These are phyloP conservation scores for Coemansia sp. DNA, from an alignment of 192 early-diverging fungal species.

Conservation along the genomic window DNA sequence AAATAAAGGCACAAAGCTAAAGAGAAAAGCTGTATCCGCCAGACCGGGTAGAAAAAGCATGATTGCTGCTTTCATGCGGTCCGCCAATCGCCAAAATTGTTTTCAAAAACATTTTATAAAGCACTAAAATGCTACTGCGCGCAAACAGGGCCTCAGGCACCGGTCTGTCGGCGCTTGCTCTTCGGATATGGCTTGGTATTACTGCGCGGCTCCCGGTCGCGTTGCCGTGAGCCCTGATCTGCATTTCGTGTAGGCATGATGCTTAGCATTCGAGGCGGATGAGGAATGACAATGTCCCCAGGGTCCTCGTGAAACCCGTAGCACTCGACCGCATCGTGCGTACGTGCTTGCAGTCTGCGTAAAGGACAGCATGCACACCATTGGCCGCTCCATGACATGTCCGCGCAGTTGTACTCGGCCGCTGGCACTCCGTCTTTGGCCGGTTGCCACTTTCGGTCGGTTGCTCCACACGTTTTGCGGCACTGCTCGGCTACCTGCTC, in stretches of 20 bases:
- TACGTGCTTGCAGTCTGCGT: slow-evolving; percentile 19
- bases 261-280: slow-evolving; percentile 37
- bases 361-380: slow-evolving; percentile 52
- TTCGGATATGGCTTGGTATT: not conserved
- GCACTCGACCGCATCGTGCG: slow-evolving; percentile 17
- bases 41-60: not conserved
- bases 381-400: slow-evolving; percentile 34
- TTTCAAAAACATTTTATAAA: not conserved
- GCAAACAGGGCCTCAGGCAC: not conserved
- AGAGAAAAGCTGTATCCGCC: not conserved
- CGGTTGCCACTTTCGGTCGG: slow-evolving; percentile 13
- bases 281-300: slow-evolving; percentile 47
- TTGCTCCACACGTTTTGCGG: slow-evolving; percentile 20
- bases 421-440: slow-evolving; percentile 22
- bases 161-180: slow-evolving; percentile 1
- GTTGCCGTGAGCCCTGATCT: not conserved
- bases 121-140: too few species aligned
- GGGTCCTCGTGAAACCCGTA: slow-evolving; percentile 46
- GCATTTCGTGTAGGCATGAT: slow-evolving; percentile 16
- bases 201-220: slow-evolving; percentile 1
- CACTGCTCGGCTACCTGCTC: slow-evolving; percentile 35
- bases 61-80: slow-evolving; percentile 7
- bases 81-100: slow-evolving; percentile 7
- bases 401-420: slow-evolving; percentile 18
- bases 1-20: slow-evolving; percentile 2